phyloP scores from a whole-genome alignment of 2,329 filamentous ascomycete species.

The Aspergillus ruber region DNA sequence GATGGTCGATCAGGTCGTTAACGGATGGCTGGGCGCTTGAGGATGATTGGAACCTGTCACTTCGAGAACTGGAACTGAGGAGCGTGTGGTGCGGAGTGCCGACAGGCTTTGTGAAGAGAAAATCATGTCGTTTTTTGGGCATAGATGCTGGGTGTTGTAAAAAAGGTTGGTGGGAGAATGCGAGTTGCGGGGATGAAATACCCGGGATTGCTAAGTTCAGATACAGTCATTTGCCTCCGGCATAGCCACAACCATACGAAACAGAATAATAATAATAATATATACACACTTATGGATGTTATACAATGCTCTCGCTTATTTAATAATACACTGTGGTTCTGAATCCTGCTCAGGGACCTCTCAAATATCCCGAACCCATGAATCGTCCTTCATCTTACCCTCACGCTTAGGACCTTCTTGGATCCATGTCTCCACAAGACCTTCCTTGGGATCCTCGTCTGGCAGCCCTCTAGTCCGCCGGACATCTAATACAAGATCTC shows the following conservation, averaged over 20 bases:
- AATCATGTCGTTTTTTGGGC: conserved; percentile 43
- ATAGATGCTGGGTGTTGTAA: conserved; percentile 24
- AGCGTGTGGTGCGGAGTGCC: conserved; percentile 36
- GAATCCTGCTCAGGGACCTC: neutral
- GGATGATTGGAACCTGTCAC: conserved; percentile 20
- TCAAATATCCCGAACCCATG: conserved; percentile 53
- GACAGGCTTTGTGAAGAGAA: conserved; percentile 34
- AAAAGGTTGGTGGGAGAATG: conserved; percentile 1
- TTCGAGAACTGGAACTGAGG: conserved; percentile 20
- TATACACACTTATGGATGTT: neutral
- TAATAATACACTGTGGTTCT: neutral
- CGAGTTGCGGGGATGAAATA: neutral
- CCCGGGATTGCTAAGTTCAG: too few species aligned
- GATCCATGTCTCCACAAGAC: conserved; percentile 74
- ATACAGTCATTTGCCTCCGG: neutral
- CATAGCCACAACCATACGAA: too few species aligned
- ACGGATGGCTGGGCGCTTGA: conserved; percentile 29
- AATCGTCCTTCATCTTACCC: conserved; percentile 56
- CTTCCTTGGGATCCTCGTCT: conserved; percentile 72
- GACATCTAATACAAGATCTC: conserved; percentile 74
- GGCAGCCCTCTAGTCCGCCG: conserved; percentile 64
- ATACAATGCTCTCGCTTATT: neutral
- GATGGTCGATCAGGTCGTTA: conserved; percentile 43
- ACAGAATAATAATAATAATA: neutral
- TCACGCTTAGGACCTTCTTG: conserved; percentile 48